A percentile compares a stretch with the other conserved stretches of the same genome.
Conservation (phyloP, 1,284 basidiomycete genomes). For the Anthracocystis panici-leucophaei region DNA sequence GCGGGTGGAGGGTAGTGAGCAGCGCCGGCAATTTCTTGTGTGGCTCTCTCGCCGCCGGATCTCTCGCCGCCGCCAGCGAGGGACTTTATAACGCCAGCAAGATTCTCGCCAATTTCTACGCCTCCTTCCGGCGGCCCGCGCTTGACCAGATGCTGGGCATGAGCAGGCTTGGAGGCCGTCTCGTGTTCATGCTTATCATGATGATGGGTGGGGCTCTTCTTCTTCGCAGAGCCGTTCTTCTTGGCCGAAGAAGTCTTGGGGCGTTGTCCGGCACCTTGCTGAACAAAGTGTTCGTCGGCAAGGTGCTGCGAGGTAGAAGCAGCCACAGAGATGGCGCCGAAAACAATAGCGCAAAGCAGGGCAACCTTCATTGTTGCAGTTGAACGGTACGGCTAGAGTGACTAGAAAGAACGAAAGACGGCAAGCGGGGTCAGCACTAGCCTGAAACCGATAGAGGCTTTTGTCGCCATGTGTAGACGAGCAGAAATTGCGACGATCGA, state of each 20-base stretch:
- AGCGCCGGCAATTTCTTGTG: neutral
- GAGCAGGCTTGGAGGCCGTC: neutral
- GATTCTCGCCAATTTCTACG: slow-evolving; percentile 2
- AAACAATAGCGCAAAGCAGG: slow-evolving; percentile 37
- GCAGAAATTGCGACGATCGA: no score
- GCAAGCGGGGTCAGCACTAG: neutral
- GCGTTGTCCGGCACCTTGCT: slow-evolving; percentile 1
- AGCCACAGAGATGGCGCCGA: slow-evolving; percentile 44
- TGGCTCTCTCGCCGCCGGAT: neutral
- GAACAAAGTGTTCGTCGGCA: slow-evolving; percentile 16
- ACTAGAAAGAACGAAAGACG: neutral
- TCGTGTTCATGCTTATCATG: slow-evolving; percentile 4
- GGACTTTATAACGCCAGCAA: slow-evolving; percentile 4
- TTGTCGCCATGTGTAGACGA: neutral
- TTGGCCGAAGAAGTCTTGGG: neutral
- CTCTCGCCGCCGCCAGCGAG: neutral
- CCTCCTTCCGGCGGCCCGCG: neutral
- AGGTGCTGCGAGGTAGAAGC: slow-evolving; percentile 24
- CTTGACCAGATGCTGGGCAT: slow-evolving; percentile 3
- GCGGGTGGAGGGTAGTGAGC: slow-evolving; percentile 3
- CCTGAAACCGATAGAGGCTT: neutral
- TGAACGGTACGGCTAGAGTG: neutral
- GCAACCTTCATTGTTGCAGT: slow-evolving; percentile 32
- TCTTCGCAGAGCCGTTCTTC: slow-evolving; percentile 1
- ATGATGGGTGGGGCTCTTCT: neutral